These are phyloP conservation scores for Quercus dentata DNA, from an alignment of 306 rosid genomes.

Conservation along the genomic window DNA sequence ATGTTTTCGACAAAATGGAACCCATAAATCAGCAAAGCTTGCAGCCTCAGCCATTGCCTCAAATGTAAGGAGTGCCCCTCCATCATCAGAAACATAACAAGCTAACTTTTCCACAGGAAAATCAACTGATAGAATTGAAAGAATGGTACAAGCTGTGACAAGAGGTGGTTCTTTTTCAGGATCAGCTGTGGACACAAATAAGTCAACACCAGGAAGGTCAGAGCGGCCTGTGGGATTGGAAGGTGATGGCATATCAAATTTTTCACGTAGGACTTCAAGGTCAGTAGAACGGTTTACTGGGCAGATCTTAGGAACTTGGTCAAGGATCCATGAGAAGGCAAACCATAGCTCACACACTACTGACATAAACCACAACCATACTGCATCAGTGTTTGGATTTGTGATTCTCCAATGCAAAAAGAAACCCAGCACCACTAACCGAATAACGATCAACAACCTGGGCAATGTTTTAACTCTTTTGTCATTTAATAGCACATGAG, in stretches of 20 bases:
- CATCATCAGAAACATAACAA: slow-evolving; percentile 51
- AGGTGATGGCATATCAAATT: slow-evolving; percentile 40
- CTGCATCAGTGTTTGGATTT: slow-evolving; percentile 60
- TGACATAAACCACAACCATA: slow-evolving; percentile 57
- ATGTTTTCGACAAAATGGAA: slow-evolving; percentile 53
- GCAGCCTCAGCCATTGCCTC: slow-evolving; percentile 68
- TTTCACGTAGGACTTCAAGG: slow-evolving; percentile 39
- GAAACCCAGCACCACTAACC: slow-evolving; percentile 54
- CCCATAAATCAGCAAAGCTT: slow-evolving; percentile 56
- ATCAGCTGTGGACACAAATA: slow-evolving; percentile 51
- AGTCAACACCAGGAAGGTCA: slow-evolving; percentile 41
- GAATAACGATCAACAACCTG: slow-evolving; percentile 59
- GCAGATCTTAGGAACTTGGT: slow-evolving; percentile 41
- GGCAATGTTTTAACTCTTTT: neutral
- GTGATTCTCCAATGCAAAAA: slow-evolving; percentile 73
- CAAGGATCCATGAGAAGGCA: slow-evolving; percentile 52
- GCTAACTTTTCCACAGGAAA: slow-evolving; percentile 54
- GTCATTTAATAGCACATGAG: neutral
- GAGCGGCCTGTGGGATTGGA: slow-evolving; percentile 51
- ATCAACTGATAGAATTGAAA: slow-evolving; percentile 46
- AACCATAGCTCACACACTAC: slow-evolving; percentile 50
- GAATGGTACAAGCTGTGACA: slow-evolving; percentile 49
- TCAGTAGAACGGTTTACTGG: slow-evolving; percentile 42
- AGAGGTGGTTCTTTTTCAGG: slow-evolving; percentile 55
- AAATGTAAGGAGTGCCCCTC: slow-evolving; percentile 48